phyloP scores from a whole-genome alignment of 2,329 filamentous ascomycete genomes.

The Apiospora sp. region DNA sequence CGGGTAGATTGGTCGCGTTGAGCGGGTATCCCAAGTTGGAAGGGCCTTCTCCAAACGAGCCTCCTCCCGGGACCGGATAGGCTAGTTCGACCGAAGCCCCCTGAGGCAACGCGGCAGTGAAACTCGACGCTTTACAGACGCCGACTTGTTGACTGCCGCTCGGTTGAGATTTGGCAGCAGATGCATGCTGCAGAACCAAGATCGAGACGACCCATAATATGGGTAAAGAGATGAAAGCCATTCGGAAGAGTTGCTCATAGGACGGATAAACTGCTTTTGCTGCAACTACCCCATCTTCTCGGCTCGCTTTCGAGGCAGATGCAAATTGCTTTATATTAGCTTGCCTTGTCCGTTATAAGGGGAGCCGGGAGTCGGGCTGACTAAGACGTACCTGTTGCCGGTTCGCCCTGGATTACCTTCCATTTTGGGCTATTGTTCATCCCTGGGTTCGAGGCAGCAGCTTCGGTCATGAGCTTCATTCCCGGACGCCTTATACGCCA shows the following conservation, averaged over 20 bases:
- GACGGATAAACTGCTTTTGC: slow-evolving; percentile 3
- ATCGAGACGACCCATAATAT: background rate
- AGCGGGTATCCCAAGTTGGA: slow-evolving; percentile 45
- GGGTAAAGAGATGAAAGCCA: slow-evolving; percentile 16
- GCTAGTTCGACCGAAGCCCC: slow-evolving; percentile 40
- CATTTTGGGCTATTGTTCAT: background rate
- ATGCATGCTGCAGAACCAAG: background rate
- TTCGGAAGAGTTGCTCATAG: slow-evolving; percentile 13
- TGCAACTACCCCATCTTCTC: slow-evolving; percentile 2
- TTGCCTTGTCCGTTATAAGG: background rate
- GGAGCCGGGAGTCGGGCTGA: background rate
- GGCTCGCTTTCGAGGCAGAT: background rate
- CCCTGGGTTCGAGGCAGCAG: background rate
- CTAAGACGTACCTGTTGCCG: background rate
- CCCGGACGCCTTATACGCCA: background rate
- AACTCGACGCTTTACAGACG: background rate
- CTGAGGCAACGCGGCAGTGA: slow-evolving; percentile 3
- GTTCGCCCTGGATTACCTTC: background rate
- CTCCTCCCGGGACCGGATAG: slow-evolving; percentile 39
- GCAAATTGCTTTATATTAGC: slow-evolving; percentile 14
- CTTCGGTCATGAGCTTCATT: background rate
- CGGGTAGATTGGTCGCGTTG: slow-evolving; percentile 48
- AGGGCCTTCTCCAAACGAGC: slow-evolving; percentile 47
- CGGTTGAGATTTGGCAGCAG: background rate
- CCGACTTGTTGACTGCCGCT: background rate